phyloP scores from a whole-genome alignment of 345 rosid species.

The Draba incana region DNA sequence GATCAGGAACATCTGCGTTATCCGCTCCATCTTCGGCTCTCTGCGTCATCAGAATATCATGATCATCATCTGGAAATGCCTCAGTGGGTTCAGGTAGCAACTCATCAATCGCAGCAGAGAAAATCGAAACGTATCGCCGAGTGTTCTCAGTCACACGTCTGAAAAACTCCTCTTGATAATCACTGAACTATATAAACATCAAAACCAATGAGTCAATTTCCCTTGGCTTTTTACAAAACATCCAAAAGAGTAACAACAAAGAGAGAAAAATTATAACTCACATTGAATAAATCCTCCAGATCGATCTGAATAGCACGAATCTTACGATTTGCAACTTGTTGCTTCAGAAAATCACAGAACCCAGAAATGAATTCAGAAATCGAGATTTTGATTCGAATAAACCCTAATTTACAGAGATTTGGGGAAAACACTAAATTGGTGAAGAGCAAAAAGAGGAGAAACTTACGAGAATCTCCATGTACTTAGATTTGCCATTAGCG shows the following conservation, averaged over 20 bases:
- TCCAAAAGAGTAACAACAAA: not conserved
- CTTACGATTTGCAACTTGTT: constrained; percentile 85
- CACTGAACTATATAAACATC: constrained; percentile 61
- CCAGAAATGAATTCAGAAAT: constrained; percentile 1
- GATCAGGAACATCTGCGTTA: constrained; percentile 63
- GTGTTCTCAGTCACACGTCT: constrained; percentile 84
- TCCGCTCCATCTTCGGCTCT: constrained; percentile 74
- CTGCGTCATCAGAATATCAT: constrained; percentile 86
- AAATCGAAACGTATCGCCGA: constrained; percentile 78
- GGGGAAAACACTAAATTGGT: constrained; percentile 10
- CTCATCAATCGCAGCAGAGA: constrained; percentile 78
- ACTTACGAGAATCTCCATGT: constrained; percentile 83
- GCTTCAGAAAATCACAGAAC: constrained; percentile 46
- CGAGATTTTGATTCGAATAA: constrained; percentile 11
- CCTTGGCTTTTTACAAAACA: constrained; percentile 3
- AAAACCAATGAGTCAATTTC: constrained; percentile 22
- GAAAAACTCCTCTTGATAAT: constrained; percentile 65
- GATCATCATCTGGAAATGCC: constrained; percentile 87
- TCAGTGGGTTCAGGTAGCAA: constrained; percentile 87
- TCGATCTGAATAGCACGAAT: constrained; percentile 75
- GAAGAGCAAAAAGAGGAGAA: not conserved
- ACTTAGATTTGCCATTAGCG: constrained; percentile 73
- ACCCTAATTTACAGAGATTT: constrained; percentile 27
- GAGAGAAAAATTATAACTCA: constrained; percentile 38
- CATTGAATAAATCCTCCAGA: constrained; percentile 77